Conservation (phyloP, 1,284 basidiomycete genomes). For the Wolfiporia cocos region DNA sequence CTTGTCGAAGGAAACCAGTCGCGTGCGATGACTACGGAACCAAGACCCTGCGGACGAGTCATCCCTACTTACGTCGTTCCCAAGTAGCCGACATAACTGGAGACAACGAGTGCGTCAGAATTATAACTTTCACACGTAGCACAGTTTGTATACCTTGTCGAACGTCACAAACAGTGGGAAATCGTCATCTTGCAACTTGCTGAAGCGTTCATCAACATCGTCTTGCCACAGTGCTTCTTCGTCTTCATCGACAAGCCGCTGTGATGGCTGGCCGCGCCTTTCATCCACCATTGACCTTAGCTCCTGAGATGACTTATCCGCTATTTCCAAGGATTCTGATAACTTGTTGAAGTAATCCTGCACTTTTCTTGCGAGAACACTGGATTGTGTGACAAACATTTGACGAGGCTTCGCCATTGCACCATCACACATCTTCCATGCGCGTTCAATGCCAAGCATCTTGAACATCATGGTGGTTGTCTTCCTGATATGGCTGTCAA, state of each 20-base stretch:
- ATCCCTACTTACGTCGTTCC: constrained; percentile 11
- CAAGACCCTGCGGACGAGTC: constrained; percentile 16
- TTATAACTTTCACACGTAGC: background rate
- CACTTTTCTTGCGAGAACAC: constrained; percentile 59
- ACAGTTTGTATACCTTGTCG: constrained; percentile 38
- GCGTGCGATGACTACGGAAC: constrained; percentile 18
- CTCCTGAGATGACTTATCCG: constrained; percentile 31
- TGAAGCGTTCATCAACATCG: constrained; percentile 49
- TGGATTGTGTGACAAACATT: constrained; percentile 69
- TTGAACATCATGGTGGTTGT: constrained; percentile 73
- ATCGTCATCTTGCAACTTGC: constrained; percentile 50
- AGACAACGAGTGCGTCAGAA: background rate
- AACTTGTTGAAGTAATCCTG: constrained; percentile 59
- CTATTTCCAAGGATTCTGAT: constrained; percentile 38
- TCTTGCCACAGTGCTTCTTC: constrained; percentile 38
- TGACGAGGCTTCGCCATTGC: constrained; percentile 40
- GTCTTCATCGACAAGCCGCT: constrained; percentile 40
- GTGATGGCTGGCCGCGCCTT: constrained; percentile 23
- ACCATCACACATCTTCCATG: constrained; percentile 32
- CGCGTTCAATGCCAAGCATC: constrained; percentile 59
- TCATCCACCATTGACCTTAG: constrained; percentile 24
- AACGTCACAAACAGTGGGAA: constrained; percentile 71
- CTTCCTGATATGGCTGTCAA: constrained; percentile 40
- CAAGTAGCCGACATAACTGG: constrained; percentile 33
- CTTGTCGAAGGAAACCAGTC: constrained; percentile 40